Base-by-base conservation (phyloP, 106 monocot species). In the Dendrobium catenatum region DNA sequence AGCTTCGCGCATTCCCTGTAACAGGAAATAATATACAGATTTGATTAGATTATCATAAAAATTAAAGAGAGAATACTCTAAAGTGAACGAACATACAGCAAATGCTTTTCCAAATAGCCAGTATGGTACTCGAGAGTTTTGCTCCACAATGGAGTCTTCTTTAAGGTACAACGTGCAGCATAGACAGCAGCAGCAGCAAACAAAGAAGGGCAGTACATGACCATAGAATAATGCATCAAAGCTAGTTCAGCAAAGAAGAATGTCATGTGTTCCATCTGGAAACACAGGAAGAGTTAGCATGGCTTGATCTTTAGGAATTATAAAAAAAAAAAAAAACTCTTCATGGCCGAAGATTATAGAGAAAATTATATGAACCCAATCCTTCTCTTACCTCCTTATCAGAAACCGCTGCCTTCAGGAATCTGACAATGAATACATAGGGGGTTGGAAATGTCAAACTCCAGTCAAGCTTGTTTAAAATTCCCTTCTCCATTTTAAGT, bases 171-270 rank as follows among this genome's bases (percentile, higher is more conserved):
- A 1, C 79, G 51, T 18, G 92, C 90, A 2, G 90, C 84, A 54
- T 93, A 90, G 5, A 93, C 87, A 20, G 93, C 88, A 41, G 92
- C 80, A 24, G 92, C 90, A 48, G 92, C 92, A 27, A 93, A 15
- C 84, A 83, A 83, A 0, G 90, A 93, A 1, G 92, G 90, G 55
- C 86, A 77, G 17, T 74, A 86, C 47, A 22, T 81, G 66, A 88
- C 55, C 51, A 86, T 42, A 0, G 81, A 75, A 74, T 92, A 92
- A 44, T 93, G 92, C 86, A 83, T 90, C 78, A 93, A 64, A 0
- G 83, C 86, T 72, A 93, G 76, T 58, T 93, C 90, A 19, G 90
- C 88, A n/a, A 86, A 86, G 86, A 90, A 93, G 82, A 86, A 90
- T 7, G 86, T 80, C 92, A 93, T 89, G 70, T 85, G 55, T 74